Evolutionary conservation across 306 rosid genomes (phyloP).

Genomic region (Acacia confusa): DNA sequence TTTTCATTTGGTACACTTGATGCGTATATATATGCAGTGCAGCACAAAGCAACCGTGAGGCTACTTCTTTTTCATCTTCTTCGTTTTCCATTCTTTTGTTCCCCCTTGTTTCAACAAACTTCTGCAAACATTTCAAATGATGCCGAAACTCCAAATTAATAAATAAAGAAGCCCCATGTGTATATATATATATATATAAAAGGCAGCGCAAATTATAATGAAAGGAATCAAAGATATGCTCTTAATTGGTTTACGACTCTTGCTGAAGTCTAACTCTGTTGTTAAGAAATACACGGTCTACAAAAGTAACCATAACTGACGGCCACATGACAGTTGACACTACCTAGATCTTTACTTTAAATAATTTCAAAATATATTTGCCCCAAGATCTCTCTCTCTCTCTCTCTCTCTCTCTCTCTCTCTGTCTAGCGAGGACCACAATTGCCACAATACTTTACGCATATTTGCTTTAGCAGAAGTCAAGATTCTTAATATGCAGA

Average conservation of each 20-base stretch:
- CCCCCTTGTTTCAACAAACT: background rate
- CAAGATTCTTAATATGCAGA: background rate
- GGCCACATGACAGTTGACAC: background rate
- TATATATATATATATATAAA: background rate
- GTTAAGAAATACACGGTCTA: slow-evolving; percentile 6
- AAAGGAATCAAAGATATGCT: background rate
- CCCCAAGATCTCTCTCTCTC: background rate
- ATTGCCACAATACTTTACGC: background rate
- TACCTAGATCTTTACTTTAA: background rate
- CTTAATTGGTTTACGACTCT: background rate
- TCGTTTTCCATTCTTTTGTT: slow-evolving; percentile 19
- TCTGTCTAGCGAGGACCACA: background rate
- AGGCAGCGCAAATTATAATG: background rate
- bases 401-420: background rate
- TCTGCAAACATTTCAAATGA: slow-evolving; percentile 33
- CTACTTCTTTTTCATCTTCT: slow-evolving; percentile 34
- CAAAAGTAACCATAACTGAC: background rate
- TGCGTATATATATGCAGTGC: slow-evolving; percentile 9
- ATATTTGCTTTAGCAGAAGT: background rate
- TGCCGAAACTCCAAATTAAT: background rate
- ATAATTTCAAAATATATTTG: background rate
- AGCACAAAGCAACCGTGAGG: slow-evolving; percentile 20
- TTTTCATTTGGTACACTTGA: slow-evolving; percentile 30
- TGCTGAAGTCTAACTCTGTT: background rate
- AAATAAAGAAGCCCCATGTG: background rate